phyloP scores from a whole-genome alignment of 139 green algal genomes.

The Closterium sp. region DNA sequence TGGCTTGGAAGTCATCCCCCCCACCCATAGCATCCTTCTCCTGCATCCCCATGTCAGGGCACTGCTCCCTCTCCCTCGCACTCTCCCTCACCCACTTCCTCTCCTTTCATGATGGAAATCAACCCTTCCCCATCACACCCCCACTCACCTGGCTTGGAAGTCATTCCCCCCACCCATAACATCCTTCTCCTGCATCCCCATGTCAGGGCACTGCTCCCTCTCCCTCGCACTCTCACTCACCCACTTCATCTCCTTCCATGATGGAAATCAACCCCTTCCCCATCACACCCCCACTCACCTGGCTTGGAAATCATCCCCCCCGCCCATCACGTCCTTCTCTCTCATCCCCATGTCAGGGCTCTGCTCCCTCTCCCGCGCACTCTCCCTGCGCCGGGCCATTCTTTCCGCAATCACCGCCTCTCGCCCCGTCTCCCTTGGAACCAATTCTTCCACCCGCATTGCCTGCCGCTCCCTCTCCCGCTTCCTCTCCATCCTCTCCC shows the following conservation, averaged over 20 bases:
- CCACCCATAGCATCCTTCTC: no score
- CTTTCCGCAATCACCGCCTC: slow-evolving; percentile 39
- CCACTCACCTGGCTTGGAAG: slow-evolving; percentile 17
- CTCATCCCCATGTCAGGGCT: slow-evolving; percentile 42
- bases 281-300: neutral
- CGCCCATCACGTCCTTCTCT: slow-evolving; percentile 37
- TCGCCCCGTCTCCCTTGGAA: slow-evolving; percentile 46
- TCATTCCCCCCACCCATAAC: no score
- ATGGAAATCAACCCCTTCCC: no score
- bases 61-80: no score
- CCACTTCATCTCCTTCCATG: no score
- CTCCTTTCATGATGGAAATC: no score
- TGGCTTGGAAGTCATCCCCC: neutral
- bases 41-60: no score
- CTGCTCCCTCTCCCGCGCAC: slow-evolving; percentile 4
- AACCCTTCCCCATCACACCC: no score
- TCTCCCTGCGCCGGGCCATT: slow-evolving; percentile 23
- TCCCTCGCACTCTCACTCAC: no score
- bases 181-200: no score
- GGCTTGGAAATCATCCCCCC: slow-evolving; percentile 40
- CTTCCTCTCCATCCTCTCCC: slow-evolving; percentile 44
- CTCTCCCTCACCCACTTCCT: no score
- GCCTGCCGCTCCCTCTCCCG: slow-evolving; percentile 37
- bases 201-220: no score
- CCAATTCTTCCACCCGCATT: slow-evolving; percentile 34